Percentiles rank a stretch among this genome's conserved stretches.
Evolutionary conservation across 768 basidiomycete genomes (phyloP).

Genomic region (Hypholoma sublateritium): DNA sequence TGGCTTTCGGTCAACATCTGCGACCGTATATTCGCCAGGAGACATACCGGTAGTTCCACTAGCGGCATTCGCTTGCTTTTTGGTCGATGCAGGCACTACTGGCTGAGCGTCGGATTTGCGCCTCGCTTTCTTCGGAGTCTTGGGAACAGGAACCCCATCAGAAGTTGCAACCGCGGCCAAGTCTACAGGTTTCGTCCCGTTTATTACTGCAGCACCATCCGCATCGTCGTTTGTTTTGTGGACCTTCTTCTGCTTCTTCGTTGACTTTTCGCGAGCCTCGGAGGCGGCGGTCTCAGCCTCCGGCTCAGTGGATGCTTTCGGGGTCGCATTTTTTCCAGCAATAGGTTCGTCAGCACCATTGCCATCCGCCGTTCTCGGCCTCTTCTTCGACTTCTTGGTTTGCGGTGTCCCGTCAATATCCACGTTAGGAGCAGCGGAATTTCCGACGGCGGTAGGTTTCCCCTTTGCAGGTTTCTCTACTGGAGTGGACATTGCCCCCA

Average conservation of each 20-base stretch:
- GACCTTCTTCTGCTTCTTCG: conserved; percentile 1
- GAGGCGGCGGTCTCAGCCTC: background rate
- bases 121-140: conserved; percentile 1
- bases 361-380: background rate
- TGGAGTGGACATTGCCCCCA: background rate
- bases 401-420: background rate
- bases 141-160: background rate
- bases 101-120: conserved; percentile 5
- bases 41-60: background rate
- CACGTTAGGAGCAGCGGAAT: background rate
- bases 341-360: background rate
- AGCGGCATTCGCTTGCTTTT: background rate
- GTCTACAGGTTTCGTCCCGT: background rate
- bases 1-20: no score
- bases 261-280: background rate
- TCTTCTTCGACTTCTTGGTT: conserved; percentile 16
- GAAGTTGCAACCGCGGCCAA: background rate
- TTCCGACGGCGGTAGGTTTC: background rate
- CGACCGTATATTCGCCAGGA: background rate
- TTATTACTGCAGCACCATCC: no score
- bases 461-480: background rate
- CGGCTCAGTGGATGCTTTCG: background rate
- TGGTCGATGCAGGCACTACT: background rate
- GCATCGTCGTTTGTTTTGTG: background rate
- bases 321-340: background rate